phyloP scores from a whole-genome alignment of 768 basidiomycete species.

The Xerocomus brunneocitrinus region DNA sequence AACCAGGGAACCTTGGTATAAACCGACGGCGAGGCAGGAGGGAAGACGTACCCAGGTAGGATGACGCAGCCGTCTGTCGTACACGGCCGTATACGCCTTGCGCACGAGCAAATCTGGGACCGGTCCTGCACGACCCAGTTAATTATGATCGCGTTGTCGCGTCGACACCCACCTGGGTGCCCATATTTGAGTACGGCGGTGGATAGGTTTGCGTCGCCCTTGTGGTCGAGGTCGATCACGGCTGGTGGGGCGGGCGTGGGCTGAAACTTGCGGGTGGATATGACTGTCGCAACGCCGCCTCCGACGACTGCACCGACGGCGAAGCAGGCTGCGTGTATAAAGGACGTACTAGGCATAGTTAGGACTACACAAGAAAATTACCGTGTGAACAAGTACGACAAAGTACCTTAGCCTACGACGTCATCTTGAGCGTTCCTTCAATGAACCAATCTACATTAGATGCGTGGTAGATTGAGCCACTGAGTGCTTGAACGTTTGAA shows the following conservation, averaged over 20 bases:
- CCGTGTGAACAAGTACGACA: not conserved
- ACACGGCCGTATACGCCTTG: constrained; percentile 82
- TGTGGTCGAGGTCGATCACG: constrained; percentile 43
- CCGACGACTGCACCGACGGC: constrained; percentile 80
- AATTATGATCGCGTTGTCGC: not conserved
- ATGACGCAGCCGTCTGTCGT: constrained; percentile 86
- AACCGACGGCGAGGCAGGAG: not conserved
- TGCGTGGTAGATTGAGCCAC: too few relatives aligned
- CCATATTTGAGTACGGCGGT: constrained; percentile 49
- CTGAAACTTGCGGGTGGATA: constrained; percentile 33
- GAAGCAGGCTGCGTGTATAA: constrained; percentile 69
- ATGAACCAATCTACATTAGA: too few relatives aligned
- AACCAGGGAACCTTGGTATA: not conserved
- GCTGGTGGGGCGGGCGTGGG: constrained; percentile 20
- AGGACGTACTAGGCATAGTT: constrained; percentile 41
- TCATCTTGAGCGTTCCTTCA: too few relatives aligned
- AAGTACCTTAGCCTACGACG: too few relatives aligned
- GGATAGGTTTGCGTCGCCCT: constrained; percentile 42
- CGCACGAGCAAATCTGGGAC: constrained; percentile 74
- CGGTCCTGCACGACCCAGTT: constrained; percentile 57
- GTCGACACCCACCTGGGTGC: constrained; percentile 16
- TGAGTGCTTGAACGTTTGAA: too few relatives aligned
- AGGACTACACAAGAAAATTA: not conserved
- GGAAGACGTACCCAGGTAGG: constrained; percentile 77
- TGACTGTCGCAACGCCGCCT: constrained; percentile 61